These are phyloP conservation scores for Lactarius vividus DNA, from an alignment of 768 basidiomycete species.

Conservation along the genomic window DNA sequence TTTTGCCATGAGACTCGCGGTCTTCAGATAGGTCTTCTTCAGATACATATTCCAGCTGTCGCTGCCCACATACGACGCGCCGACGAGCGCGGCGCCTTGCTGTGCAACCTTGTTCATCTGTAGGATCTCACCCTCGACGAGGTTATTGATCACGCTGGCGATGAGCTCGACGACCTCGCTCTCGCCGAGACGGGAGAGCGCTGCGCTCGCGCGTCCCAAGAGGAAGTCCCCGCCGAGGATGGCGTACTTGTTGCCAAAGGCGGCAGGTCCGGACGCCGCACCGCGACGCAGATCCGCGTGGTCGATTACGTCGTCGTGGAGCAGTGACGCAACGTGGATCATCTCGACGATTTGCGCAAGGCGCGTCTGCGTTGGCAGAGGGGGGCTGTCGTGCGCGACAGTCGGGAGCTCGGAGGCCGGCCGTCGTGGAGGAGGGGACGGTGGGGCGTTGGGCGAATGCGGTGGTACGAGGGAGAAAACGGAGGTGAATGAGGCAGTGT, in stretches of 20 bases:
- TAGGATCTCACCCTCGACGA: conserved; percentile 96
- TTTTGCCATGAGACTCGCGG: conserved; percentile 89
- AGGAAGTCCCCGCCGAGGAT: conserved; percentile 96
- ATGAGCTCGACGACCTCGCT: conserved; percentile 92
- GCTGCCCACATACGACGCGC: conserved; percentile 35
- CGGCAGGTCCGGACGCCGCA: conserved; percentile 62
- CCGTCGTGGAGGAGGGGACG: conserved; percentile 36
- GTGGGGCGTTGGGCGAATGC: conserved; percentile 38
- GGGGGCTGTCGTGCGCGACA: conserved; percentile 35
- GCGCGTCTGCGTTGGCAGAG: conserved; percentile 86
- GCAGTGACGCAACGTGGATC: conserved; percentile 92
- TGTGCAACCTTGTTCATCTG: conserved; percentile 59
- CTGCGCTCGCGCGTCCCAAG: conserved; percentile 85
- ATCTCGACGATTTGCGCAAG: conserved; percentile 97
- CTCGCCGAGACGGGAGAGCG: conserved; percentile 81
- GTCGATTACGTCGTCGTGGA: conserved; percentile 92
- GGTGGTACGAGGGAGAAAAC: conserved; percentile 52
- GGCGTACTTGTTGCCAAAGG: conserved; percentile 90
- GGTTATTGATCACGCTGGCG: conserved; percentile 86
- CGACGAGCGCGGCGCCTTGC: conserved; percentile 36
- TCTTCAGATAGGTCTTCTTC: conserved; percentile 91
- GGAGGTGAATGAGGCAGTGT: conserved; percentile 62
- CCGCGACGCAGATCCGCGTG: conserved; percentile 67
- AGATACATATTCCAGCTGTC: conserved; percentile 77
- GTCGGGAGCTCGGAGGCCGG: conserved; percentile 33